Base-by-base conservation (phyloP, 179 eudicot genomes). In the Pouteria campechiana region DNA sequence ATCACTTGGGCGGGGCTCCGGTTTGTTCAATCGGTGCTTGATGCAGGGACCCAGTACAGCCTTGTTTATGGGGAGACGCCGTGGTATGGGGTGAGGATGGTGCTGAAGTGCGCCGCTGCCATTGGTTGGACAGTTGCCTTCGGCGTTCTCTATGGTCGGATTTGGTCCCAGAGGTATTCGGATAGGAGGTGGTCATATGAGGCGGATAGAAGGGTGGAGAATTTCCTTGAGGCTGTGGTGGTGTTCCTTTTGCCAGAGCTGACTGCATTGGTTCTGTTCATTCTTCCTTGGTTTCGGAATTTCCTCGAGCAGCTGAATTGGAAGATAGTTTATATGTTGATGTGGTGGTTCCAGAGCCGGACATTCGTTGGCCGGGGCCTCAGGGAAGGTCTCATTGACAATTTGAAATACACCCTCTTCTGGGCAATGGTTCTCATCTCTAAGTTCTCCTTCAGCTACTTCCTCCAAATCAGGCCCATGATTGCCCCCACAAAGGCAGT, bases 31-130 rank as follows among this genome's bases (percentile, higher is more conserved):
- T 66, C 95, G 1, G 54, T 89, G 18, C 76, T 89, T 29, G 97
- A 85, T 74, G 97, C 95, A 0, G 97, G 97, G 14, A 85, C 80
- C 25, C 97, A 89, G 69, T 89, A 89, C 55, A 85, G 93, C 52
- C 58, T 85, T 62, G 83, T 89, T 43, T 52, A 70, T 2, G 60
- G 78, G 47, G 77, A 85, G 54, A 85, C 60, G 2, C 44, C 41
- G 63, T 67, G 66, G 85, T 54, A 76, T 37, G 83, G 77, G 9
- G 69, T 81, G 41, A 81, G 97, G 63, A 89, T 89, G 97, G 81
- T 81, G 40, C 53, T 89, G 35, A 89, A 89, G 71, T 60, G 70
- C 29, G 10, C 76, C 51, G 93, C 78, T 36, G 89, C 97, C 11
- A 10, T 65, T 13, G 62, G 78, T 18, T 89, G 97, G 97, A 70